Evolutionary conservation across 495 filamentous ascomycete species (phyloP).

Genomic region (Aspergillus wentii): DNA sequence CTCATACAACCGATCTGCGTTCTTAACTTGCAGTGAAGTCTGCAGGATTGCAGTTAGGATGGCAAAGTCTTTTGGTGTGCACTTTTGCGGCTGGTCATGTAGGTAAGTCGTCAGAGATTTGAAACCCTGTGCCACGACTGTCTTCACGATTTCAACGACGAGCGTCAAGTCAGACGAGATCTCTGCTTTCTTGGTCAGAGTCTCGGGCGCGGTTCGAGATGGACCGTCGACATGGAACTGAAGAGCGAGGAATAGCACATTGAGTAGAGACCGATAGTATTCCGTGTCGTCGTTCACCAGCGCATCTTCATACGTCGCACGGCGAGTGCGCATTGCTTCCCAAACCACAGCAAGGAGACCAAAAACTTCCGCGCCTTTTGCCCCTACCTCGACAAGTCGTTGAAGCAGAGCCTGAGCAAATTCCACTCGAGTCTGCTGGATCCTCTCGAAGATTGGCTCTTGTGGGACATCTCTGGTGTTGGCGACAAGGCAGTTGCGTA

Average conservation of each 20-base stretch:
- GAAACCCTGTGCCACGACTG: conserved; percentile 77
- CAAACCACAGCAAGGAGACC: conserved; percentile 61
- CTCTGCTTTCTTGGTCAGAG: conserved; percentile 32
- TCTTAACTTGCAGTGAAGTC: conserved; percentile 62
- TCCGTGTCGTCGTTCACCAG: conserved; percentile 55
- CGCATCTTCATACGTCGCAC: conserved; percentile 59
- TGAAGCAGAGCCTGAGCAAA: conserved; percentile 74
- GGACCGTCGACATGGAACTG: conserved; percentile 49
- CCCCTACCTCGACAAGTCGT: conserved; percentile 59
- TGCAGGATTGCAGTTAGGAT: conserved; percentile 89
- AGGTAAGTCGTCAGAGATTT: conserved; percentile 68
- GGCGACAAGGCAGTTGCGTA: conserved; percentile 64
- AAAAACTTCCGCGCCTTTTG: conserved; percentile 55
- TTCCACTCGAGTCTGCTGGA: conserved; percentile 67
- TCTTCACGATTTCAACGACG: conserved; percentile 68
- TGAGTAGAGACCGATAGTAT: conserved; percentile 79
- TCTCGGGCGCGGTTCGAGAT: conserved; percentile 21
- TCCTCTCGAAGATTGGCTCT: conserved; percentile 65
- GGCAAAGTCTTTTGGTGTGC: conserved; percentile 66
- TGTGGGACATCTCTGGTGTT: conserved; percentile 63
- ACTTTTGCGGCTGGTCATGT: conserved; percentile 55
- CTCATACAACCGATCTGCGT: conserved; percentile 40
- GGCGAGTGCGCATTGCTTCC: conserved; percentile 58
- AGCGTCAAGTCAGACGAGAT: conserved; percentile 41
- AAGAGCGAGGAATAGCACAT: conserved; percentile 77